Base-by-base conservation (phyloP, 352 stramenopile species). In the Pythium rhizo-oryzae region DNA sequence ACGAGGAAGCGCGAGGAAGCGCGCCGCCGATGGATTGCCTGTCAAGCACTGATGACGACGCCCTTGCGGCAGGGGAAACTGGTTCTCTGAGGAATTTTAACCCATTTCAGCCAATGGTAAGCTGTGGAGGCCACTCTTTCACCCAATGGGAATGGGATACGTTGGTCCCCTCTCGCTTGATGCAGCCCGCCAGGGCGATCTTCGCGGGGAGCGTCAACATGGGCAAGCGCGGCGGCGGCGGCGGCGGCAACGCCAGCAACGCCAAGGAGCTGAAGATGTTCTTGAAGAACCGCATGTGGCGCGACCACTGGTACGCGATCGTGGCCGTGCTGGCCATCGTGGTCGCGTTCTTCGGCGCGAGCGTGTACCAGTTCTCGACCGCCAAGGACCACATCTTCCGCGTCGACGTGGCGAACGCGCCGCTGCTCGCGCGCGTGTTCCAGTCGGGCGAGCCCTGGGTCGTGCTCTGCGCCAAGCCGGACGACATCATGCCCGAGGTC, bases 261-360 rank as follows among this genome's bases (percentile, higher is more conserved):
- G 76, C 79, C 28, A 82, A 75, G 50, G 84, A 94, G 51, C 79
- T 96, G 65, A 91, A 90, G 77, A 79, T 93, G 75, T 96, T 93
- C 63, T 44, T 96, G 52, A 76, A 85, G 67, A 89, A 96, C 69
- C 75, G 87, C 56, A 90, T 93, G 84, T 94, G 87, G 87, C 75
- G 77, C 33, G 87, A 96, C 12, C 79, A 96, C 67, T 87, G 79
- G 79, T 79, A 90, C 60, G 72, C 80, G 16, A 61, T 94, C 23
- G 49, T 76, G 8, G 77, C 79, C 0, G 79, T 89, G 16, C 62
- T 60, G 13, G 74, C 65, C 15, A 77, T 94, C 50, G 77, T 89
- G 6, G 70, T 84, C 25, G 85, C 80, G 65, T 67, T 90, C n/a
- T 93, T 94, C 25, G 74, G 70, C 35, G 74, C 75, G 24, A 77